Evolutionary conservation across 2,329 filamentous ascomycete species (phyloP).

Genomic region (Didymella lethalis): DNA sequence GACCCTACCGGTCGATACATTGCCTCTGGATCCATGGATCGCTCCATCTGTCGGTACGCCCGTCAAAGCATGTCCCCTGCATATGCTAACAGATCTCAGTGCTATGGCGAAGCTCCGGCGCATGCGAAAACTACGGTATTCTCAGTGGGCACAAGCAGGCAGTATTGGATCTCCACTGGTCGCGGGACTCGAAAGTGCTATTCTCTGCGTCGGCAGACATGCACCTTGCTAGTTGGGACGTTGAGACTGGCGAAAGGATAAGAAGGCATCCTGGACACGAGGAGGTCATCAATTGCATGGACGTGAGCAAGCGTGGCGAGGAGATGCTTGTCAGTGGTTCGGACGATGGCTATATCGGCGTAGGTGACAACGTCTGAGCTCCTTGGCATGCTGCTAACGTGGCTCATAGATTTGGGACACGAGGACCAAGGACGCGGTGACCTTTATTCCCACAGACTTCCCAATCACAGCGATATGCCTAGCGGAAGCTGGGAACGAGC

Average conservation of each 20-base stretch:
- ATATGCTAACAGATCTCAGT: conserved; percentile 61
- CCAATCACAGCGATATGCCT: conserved; percentile 90
- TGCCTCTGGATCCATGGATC: conserved; percentile 94
- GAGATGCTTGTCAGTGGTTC: conserved; percentile 90
- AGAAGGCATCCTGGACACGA: conserved; percentile 92
- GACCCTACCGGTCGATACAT: conserved; percentile 87
- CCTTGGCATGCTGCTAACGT: conserved; percentile 25
- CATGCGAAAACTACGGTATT: conserved; percentile 92
- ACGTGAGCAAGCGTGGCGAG: conserved; percentile 87
- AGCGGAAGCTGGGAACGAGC: conserved; percentile 93
- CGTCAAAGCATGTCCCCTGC: not conserved
- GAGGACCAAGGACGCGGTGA: conserved; percentile 83
- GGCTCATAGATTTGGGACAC: conserved; percentile 82
- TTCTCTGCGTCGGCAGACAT: conserved; percentile 94
- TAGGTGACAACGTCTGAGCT: conserved; percentile 31
- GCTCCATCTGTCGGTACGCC: conserved; percentile 75
- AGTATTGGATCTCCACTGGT: conserved; percentile 93
- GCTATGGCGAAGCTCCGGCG: conserved; percentile 90
- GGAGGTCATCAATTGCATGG: conserved; percentile 92
- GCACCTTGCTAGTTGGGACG: conserved; percentile 93
- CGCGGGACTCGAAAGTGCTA: conserved; percentile 86
- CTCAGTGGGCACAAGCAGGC: conserved; percentile 91
- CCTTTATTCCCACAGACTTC: conserved; percentile 89
- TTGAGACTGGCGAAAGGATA: conserved; percentile 90
- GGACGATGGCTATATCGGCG: conserved; percentile 88